Evolutionary conservation across 2,329 filamentous ascomycete species (phyloP).

Genomic region (Rhynchosporium secalis): DNA sequence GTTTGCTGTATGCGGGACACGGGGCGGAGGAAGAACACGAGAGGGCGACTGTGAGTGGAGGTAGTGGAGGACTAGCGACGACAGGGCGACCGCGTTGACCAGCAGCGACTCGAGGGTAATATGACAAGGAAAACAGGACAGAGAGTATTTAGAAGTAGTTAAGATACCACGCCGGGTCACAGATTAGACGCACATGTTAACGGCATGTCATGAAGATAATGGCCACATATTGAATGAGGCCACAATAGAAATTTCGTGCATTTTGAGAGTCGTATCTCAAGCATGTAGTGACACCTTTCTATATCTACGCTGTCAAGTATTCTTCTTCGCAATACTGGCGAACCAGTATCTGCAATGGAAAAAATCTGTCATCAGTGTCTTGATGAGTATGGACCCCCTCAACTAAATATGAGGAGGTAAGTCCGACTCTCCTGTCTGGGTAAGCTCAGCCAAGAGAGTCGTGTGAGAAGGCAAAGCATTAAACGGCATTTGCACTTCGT

Average conservation of each 20-base stretch:
- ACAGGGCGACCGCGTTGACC: not conserved
- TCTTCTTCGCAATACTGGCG: constrained; percentile 8
- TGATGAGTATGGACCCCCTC: not conserved
- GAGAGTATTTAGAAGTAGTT: too few species aligned
- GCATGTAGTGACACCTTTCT: not conserved
- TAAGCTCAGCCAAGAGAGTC: not conserved
- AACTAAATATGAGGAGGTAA: constrained; percentile 2
- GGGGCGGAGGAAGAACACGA: not conserved
- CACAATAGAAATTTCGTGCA: too few species aligned
- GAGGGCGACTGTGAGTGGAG: too few species aligned
- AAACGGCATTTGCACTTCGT: not conserved
- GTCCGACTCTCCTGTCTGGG: not conserved
- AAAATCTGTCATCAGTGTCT: not conserved
- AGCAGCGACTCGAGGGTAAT: too few species aligned
- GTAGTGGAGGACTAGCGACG: too few species aligned
- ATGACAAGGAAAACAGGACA: too few species aligned
- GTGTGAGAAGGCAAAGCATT: not conserved
- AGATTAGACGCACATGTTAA: too few species aligned
- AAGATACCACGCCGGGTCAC: too few species aligned
- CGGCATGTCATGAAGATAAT: too few species aligned
- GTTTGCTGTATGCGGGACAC: not conserved
- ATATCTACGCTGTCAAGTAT: not conserved
- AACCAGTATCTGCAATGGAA: constrained; percentile 8
- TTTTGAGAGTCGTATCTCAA: too few species aligned
- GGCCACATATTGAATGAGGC: too few species aligned